Base-by-base conservation (phyloP, 805 yeast genomes). In the Wickerhamomyces pijperi region DNA sequence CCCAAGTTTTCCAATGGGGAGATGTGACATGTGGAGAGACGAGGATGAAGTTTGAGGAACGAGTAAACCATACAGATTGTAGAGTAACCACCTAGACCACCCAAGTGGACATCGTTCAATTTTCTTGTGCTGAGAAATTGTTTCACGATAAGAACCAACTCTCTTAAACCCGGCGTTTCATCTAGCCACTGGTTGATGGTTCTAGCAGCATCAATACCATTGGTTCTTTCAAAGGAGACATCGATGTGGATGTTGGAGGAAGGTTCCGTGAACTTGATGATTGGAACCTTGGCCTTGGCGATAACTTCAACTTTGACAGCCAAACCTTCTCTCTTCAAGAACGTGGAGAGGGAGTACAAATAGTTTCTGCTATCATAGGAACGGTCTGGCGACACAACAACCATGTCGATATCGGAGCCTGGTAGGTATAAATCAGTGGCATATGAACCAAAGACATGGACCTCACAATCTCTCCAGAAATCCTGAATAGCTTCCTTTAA, bases 371-470 rank as follows among this genome's bases (percentile, higher is more conserved):
- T 72, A 49, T 74, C 86, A 39, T 64, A 64, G 48, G 73, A 72
- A 3, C 79, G 77, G 13, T 64, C 60, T 15, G 67, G 60, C 18
- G 94, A 81, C 3, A 79, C 65, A 19, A 90, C 73, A 35, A 88
- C 97, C 78, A 92, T 79, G 59, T 90, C 98, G 25, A 90, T 86
- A 66, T 90, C 98, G 0, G 96, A 85, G 2, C 95, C 95, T 0
- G 97, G 97, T 15, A 90, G 65, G 54, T 87, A 90, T 44, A 90
- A 63, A 54, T 88, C 96, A 0, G 97, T 88, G 0, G 97, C 95
- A 57, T 75, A 83, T 0, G 97, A 88, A 0, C 98, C 98, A 64
- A 92, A 90, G 7, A 88, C 94, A 45, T 79, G 79, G 4, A 82
- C 74, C 41, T 79, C 82, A 14, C 90, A 77, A 44, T 76, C 82